These are phyloP conservation scores for Penicillium coffeae DNA, from an alignment of 495 filamentous ascomycete genomes.

Conservation along the genomic window DNA sequence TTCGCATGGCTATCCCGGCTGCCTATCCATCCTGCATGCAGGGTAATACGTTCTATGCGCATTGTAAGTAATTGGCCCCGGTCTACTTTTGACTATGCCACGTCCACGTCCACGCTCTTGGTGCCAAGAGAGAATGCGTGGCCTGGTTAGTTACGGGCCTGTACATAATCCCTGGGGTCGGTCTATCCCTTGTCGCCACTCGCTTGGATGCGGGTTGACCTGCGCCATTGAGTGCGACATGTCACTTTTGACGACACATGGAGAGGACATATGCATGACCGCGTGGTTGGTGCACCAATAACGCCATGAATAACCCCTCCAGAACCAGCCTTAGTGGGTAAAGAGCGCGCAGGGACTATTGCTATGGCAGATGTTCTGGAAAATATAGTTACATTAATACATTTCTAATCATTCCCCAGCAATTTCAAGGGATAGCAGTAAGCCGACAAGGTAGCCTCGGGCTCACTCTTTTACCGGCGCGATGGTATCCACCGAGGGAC, in stretches of 20 bases:
- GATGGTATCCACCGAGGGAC: no score
- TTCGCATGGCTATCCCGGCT: constrained; percentile 15
- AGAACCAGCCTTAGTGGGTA: not conserved
- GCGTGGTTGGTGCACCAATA: constrained; percentile 5
- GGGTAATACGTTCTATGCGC: constrained; percentile 13
- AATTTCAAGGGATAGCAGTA: no score
- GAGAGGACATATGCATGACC: constrained; percentile 14
- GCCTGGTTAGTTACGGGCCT: no score
- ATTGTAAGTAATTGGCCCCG: not conserved
- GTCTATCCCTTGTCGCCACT: not conserved
- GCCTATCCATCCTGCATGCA: constrained; percentile 14
- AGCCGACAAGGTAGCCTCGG: no score
- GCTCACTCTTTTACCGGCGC: no score
- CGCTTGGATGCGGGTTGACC: constrained; percentile 9
- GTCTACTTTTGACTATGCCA: no score
- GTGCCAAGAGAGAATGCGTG: no score
- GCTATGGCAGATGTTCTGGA: no score
- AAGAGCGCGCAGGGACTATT: no score
- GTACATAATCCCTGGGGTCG: not conserved
- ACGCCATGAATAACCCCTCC: not conserved
- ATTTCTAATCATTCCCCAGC: no score
- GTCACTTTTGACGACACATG: constrained; percentile 27
- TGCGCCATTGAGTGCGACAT: constrained; percentile 13
- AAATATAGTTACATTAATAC: no score
- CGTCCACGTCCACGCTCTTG: no score